Conservation (phyloP, 2,329 filamentous ascomycete species). For the Sclerotinia trifoliorum region DNA sequence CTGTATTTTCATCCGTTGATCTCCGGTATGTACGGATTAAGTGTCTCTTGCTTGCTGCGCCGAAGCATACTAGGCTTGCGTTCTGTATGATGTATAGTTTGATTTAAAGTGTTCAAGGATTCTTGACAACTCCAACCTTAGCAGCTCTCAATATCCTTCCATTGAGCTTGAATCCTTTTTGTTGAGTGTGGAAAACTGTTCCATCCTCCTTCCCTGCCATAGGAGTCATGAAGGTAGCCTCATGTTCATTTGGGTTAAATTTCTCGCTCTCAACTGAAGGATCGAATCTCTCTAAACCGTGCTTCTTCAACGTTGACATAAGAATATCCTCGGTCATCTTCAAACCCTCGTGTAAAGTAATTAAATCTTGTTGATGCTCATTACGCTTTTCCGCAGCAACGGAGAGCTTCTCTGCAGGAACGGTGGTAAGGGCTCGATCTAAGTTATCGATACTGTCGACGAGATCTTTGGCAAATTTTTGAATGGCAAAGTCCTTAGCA, state of each 20-base stretch:
- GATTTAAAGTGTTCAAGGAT: slow-evolving; percentile 42
- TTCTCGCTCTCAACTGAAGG: slow-evolving; percentile 70
- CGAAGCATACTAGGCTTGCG: slow-evolving; percentile 5
- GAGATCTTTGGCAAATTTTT: slow-evolving; percentile 90
- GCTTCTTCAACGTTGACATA: slow-evolving; percentile 85
- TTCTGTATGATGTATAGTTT: background rate
- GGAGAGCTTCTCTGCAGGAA: slow-evolving; percentile 70
- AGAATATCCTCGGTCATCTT: slow-evolving; percentile 94
- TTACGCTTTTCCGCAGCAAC: slow-evolving; percentile 48
- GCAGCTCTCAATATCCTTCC: slow-evolving; percentile 84
- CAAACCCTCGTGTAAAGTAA: slow-evolving; percentile 80
- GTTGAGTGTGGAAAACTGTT: slow-evolving; percentile 86
- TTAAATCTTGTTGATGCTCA: slow-evolving; percentile 66
- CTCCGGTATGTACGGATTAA: background rate
- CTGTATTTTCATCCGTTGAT: background rate
- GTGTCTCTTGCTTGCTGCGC: background rate
- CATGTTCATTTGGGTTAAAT: slow-evolving; percentile 95
- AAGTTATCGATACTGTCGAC: slow-evolving; percentile 96
- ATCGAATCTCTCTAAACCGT: slow-evolving; percentile 87
- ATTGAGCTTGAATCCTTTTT: slow-evolving; percentile 94
- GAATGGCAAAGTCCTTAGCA: slow-evolving; percentile 89
- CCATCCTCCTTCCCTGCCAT: slow-evolving; percentile 86
- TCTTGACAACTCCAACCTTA: slow-evolving; percentile 96
- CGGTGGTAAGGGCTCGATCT: slow-evolving; percentile 82
- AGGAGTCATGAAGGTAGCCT: slow-evolving; percentile 93